Base-by-base conservation (phyloP, 164 flowering plant species). In the Stephania japonica region DNA sequence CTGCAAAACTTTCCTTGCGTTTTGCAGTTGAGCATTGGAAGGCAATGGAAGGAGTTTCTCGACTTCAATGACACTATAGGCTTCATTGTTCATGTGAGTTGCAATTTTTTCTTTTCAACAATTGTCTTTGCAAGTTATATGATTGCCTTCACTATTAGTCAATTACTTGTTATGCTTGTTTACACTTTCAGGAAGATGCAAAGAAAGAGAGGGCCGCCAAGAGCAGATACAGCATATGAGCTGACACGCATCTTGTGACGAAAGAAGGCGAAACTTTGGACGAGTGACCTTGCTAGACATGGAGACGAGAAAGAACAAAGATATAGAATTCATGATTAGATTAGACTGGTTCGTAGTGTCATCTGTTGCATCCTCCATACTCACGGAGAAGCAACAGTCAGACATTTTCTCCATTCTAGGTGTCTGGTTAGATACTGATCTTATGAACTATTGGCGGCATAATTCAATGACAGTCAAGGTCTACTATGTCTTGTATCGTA, bases 41-140 rank as follows among this genome's bases (percentile, higher is more conserved):
- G 73, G 76, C 92, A 92, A 73, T 90, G 94, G 97, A 92, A 92
- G 83, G 90, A 86, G 76, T 85, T 89, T 67, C 84, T 92, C 18
- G 93, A 91, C 73, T 83, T 81, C 85, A 90, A 79, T 41, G 91
- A 87, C 0, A 83, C 27, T 65, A 83, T 90, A 11, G 92, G 92
- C 1, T 92, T 87, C 83, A 86, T 89, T 38, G 76, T 86, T 73
- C 88, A 86, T 76, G 88, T 86, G 77, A 78, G 84, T 21, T 5
- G 27, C 7, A 25, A 44, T 73, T 11, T 44, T 56, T 7, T 56
- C 13, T 50, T 6, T 32, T 53, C 0, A 47, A 13, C 43, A 67
- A 7, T 18, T 41, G 18, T 19, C 3, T 38, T 19, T 67, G 47
- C 44, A 67, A 7, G 19, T 67, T 0, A 14, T n/a, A 19, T 9